A percentile compares a stretch with the other conserved stretches of the same genome.
Conservation (phyloP, 495 filamentous ascomycete species). For the Hyaloscypha finlandica region DNA sequence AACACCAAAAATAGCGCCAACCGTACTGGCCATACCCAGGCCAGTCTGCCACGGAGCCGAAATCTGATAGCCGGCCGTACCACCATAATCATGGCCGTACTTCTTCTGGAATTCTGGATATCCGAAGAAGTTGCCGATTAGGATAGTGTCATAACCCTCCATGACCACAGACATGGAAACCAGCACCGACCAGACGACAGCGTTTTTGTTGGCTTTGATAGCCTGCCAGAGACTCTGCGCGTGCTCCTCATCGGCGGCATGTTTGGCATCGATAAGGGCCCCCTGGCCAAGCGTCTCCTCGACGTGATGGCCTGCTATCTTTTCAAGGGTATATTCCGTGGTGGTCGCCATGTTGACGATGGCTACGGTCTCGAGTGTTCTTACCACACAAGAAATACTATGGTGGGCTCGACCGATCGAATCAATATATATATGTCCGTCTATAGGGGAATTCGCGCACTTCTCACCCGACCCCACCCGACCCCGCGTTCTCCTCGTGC, state of each 20-base stretch:
- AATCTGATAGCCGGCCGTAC: slow-evolving; percentile 37
- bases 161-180: slow-evolving; percentile 62
- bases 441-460: neutral
- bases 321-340: slow-evolving; percentile 22
- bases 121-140: slow-evolving; percentile 58
- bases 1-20: slow-evolving; percentile 38
- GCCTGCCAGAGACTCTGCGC: slow-evolving; percentile 15
- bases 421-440: neutral
- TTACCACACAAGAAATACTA: neutral
- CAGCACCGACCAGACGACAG: slow-evolving; percentile 50
- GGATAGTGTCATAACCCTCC: slow-evolving; percentile 62
- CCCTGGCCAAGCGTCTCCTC: slow-evolving; percentile 12
- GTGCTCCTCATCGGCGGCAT: slow-evolving; percentile 20
- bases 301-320: slow-evolving; percentile 1
- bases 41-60: slow-evolving; percentile 35
- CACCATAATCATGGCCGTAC: slow-evolving; percentile 50
- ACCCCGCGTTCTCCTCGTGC: neutral
- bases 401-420: neutral
- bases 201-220: slow-evolving; percentile 19
- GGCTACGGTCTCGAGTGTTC: neutral
- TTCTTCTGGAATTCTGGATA: slow-evolving; percentile 63
- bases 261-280: slow-evolving; percentile 17
- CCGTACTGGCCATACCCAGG: neutral
- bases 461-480: neutral
- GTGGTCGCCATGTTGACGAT: slow-evolving; percentile 1